Percentiles rank a stretch among this genome's conserved stretches.
phyloP scores from a whole-genome alignment of 169 alveolate species.

The Plasmodium gallinaceum region DNA sequence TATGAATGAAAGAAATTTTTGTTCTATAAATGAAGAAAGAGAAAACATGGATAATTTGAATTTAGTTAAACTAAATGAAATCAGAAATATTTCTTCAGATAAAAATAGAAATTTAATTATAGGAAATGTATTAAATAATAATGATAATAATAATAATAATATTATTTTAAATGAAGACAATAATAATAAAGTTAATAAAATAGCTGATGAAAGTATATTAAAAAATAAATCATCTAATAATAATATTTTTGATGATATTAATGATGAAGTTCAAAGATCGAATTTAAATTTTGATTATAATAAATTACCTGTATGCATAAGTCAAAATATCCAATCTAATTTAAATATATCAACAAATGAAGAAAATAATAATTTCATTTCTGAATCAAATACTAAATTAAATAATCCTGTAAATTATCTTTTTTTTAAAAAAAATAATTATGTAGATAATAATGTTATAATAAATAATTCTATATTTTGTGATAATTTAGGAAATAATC shows the following conservation, averaged over 20 bases:
- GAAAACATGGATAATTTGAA: no score
- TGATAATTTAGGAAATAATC: not conserved
- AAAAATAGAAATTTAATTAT: no score
- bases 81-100: no score
- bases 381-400: not conserved
- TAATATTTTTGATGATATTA: not conserved
- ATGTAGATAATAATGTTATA: not conserved
- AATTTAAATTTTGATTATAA: not conserved
- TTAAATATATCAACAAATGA: not conserved
- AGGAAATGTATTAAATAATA: no score
- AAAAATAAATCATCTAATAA: not conserved
- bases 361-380: not conserved
- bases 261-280: not conserved
- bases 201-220: constrained; percentile 5
- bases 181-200: not conserved
- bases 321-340: not conserved
- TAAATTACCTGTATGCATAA: not conserved
- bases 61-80: no score
- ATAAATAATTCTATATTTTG: not conserved
- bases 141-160: not conserved
- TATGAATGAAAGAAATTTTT: no score
- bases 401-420: not conserved
- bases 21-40: no score
- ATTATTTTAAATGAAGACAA: not conserved
- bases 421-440: not conserved